Conservation (phyloP, 345 rosid species). For the Laguncularia racemosa region DNA sequence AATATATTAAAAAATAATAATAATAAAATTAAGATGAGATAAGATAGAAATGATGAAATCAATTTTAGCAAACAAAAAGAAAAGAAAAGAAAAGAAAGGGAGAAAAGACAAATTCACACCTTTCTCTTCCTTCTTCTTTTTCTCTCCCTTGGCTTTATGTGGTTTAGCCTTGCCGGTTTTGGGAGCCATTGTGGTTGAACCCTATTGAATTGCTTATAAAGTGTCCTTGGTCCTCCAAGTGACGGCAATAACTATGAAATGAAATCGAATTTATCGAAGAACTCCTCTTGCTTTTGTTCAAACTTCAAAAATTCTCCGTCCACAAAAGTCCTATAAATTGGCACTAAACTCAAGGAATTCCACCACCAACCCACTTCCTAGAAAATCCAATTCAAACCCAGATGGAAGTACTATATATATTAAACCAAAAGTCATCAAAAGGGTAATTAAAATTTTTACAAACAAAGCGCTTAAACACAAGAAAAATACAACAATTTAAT, state of each 20-base stretch:
- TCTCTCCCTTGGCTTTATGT: slow-evolving; percentile 68
- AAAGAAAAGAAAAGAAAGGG: neutral
- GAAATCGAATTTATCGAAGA: neutral
- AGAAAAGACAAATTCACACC: slow-evolving; percentile 21
- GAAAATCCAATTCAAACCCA: slow-evolving; percentile 1
- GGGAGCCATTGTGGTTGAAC: slow-evolving; percentile 62
- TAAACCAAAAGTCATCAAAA: no score
- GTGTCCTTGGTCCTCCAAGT: neutral
- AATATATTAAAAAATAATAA: neutral
- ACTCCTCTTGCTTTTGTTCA: no score
- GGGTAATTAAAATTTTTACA: no score
- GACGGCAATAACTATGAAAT: neutral
- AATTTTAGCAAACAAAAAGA: neutral
- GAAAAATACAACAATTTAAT: no score
- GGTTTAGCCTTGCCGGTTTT: slow-evolving; percentile 72
- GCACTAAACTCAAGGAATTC: no score
- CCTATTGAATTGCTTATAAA: neutral
- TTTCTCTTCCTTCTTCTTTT: slow-evolving; percentile 90
- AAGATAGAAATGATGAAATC: neutral
- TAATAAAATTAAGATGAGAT: neutral
- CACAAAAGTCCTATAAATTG: no score
- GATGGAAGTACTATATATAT: neutral
- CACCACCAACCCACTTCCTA: neutral
- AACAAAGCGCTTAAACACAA: no score
- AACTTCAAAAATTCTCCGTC: no score